Evolutionary conservation across 2,329 filamentous ascomycete genomes (phyloP).

Genomic region (Chaetomium strumarium): DNA sequence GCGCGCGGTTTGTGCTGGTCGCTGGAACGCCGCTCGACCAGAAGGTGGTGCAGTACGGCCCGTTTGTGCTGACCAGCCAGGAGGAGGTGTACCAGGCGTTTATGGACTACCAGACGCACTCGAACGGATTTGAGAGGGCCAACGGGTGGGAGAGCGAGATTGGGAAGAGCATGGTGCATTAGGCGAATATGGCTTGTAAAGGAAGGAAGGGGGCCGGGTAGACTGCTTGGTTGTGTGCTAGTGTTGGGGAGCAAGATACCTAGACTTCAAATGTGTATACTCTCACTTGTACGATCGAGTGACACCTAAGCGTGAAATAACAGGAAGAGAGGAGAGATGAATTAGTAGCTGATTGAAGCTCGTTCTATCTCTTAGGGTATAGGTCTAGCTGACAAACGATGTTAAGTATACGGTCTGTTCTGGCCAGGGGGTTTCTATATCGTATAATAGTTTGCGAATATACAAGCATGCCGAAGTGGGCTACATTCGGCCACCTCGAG

Average conservation of each 20-base stretch:
- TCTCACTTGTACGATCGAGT: too few species aligned
- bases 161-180: slow-evolving; percentile 63
- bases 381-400: too few species aligned
- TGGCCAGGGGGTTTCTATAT: too few species aligned
- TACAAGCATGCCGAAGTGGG: too few species aligned
- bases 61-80: slow-evolving; percentile 70
- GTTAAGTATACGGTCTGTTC: too few species aligned
- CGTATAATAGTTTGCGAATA: too few species aligned
- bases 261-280: too few species aligned
- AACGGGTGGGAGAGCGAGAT: slow-evolving; percentile 80
- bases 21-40: slow-evolving; percentile 77
- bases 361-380: too few species aligned
- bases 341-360: too few species aligned
- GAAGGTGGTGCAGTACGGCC: slow-evolving; percentile 75
- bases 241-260: background rate
- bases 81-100: slow-evolving; percentile 72
- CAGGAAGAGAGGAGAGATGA: too few species aligned
- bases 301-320: too few species aligned
- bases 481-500: too few species aligned
- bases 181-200: background rate
- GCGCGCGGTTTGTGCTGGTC: slow-evolving; percentile 60
- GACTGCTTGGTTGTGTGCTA: background rate
- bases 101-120: slow-evolving; percentile 64
- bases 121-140: slow-evolving; percentile 76
- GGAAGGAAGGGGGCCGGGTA: background rate